Base-by-base conservation (phyloP, 768 basidiomycete genomes). In the Amanita pallidorosea region DNA sequence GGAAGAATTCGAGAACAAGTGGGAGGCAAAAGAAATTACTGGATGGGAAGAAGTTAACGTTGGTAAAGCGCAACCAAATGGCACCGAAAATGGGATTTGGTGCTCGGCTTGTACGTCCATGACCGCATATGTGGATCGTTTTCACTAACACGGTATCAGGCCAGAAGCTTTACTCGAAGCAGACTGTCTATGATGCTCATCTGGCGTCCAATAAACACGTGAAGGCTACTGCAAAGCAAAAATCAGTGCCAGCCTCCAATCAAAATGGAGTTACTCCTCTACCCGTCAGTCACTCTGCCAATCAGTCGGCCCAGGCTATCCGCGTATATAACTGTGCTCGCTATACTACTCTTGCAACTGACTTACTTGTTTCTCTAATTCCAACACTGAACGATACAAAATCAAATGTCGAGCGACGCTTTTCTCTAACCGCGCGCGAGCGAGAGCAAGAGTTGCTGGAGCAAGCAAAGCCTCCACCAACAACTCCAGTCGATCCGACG, bases 181-280 rank as follows among this genome's bases (percentile, higher is more conserved):
- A 97, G 65, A 97, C 96, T 0, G 96, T 99, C 7, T 99, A 93
- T 63, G 89, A 96, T 55, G 93, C 93, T 2, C 96, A 98, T 63
- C 66, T 98, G 47, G 91, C 83, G 2, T 95, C 93, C 18, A 97
- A 94, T 71, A 98, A 92, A 64, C 96, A 99, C 60, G 69, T 89
- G 60, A 99, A 97, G 69, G 88, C 91, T 7, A 74, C 79, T n/a
- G 78, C 83, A 7, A 89, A 82, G 56, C 82, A 85, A 60, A 63
- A 60, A 57, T 70, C 66, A 56, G 66, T 63, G 41, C 63, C 74
- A 15, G 69, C 77, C 4, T 58, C 74, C 5, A 79, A 85, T 51
- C 76, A 83, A 8, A 85, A 84, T 60, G 82, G 83, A 55, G 62
- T 54, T 56, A 60, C 57, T 57, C 64, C 55, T 58, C 60, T 55